These are phyloP conservation scores for Suhomyces emberorum DNA, from an alignment of 805 yeast species.

Conservation along the genomic window DNA sequence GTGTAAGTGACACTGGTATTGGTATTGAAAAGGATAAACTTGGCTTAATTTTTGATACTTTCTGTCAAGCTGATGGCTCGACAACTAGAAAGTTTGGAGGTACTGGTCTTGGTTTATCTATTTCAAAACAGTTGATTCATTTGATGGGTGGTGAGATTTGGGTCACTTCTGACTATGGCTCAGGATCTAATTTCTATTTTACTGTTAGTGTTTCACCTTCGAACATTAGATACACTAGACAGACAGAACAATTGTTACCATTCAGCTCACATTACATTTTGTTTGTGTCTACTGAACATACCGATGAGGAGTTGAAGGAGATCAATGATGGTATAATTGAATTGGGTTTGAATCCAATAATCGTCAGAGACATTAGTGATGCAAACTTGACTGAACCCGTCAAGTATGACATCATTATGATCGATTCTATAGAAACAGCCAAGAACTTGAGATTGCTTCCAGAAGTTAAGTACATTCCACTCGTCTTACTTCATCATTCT, in stretches of 20 bases:
- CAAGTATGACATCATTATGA: conserved; percentile 75
- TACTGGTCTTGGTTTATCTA: conserved; percentile 84
- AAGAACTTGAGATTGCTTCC: conserved; percentile 63
- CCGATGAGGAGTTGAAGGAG: conserved; percentile 45
- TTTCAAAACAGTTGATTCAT: conserved; percentile 82
- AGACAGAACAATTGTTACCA: conserved; percentile 67
- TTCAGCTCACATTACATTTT: conserved; percentile 68
- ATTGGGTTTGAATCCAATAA: conserved; percentile 60
- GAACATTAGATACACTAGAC: conserved; percentile 54
- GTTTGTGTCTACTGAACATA: conserved; percentile 65
- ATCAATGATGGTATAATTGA: conserved; percentile 50
- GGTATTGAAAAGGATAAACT: conserved; percentile 84
- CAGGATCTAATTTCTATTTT: conserved; percentile 81
- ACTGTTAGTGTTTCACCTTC: conserved; percentile 80
- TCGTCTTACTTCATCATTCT: conserved; percentile 72
- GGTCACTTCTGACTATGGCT: conserved; percentile 79
- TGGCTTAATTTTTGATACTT: conserved; percentile 82
- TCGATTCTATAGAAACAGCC: conserved; percentile 76
- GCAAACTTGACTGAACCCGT: conserved; percentile 56
- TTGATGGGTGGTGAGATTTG: conserved; percentile 93
- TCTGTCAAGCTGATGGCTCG: conserved; percentile 92
- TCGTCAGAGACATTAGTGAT: conserved; percentile 54
- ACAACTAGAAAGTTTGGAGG: conserved; percentile 93
- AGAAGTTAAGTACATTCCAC: conserved; percentile 81
- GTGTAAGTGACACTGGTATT: conserved; percentile 88